Base-by-base conservation (phyloP, 2,329 filamentous ascomycete species). In the Aspergillus oerlinghausenensis region DNA sequence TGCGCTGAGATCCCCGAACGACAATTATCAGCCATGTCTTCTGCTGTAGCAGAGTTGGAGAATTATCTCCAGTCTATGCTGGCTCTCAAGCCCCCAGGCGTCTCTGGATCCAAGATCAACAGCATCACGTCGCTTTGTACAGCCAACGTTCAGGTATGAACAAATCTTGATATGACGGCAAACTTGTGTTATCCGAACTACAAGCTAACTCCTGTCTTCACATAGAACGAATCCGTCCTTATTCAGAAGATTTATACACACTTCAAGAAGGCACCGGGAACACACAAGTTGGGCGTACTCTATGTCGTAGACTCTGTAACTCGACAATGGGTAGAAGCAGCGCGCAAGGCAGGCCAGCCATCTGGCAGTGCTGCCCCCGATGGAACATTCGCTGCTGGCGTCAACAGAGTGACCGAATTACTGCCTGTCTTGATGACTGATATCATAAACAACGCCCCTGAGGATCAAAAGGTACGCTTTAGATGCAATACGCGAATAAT, bases 231-330 rank as follows among this genome's bases (percentile, higher is more conserved):
- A 80, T 94, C 91, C 54, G 87, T 92, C 67, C 86, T 99, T 71
- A 90, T 97, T 68, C 92, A 96, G 75, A 97, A 96, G 75, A 88
- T 99, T 70, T 96, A 90, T 79, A 95, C 92, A 64, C 92, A 97
- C 72, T 95, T 97, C 83, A 96, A 95, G 78, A 96, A 94, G 77
- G 88, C 92, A 65, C 90, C 91, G 59, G 86, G 86, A 73, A 96
- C 92, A 74, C 93, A 99, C 84, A 99, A 99, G 80, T 84, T 99
- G 76, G 94, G 94, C 79, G 92, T 97, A 72, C 88, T 99, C 79
- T 99, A 99, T 87, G 92, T 97, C 79, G 90, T 99, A 92, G 94
- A 99, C 84, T 96, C 93, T 82, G 92, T 99, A 84, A 93, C 92
- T 76, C 91, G 94, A 78, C 93, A 95, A 81, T 99, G 94, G 93